Evolutionary conservation across 2,329 filamentous ascomycete species (phyloP).

Genomic region (Penicillium brasilianum): DNA sequence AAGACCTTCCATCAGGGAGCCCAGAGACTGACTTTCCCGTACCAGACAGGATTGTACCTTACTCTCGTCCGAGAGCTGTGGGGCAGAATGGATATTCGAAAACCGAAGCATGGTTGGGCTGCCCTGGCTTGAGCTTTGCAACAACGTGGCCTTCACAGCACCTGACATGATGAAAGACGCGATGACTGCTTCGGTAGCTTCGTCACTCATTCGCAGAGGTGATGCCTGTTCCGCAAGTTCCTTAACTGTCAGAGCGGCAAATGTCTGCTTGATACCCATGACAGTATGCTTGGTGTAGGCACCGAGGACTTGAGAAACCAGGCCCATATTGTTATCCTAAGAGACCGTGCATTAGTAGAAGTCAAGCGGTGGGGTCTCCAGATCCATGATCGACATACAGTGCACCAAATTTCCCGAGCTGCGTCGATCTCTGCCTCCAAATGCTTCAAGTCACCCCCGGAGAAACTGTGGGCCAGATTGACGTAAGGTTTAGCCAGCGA

Average conservation of each 20-base stretch:
- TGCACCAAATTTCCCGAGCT: slow-evolving; percentile 64
- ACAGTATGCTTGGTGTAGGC: slow-evolving; percentile 79
- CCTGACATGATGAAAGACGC: slow-evolving; percentile 55
- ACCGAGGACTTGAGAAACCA: slow-evolving; percentile 71
- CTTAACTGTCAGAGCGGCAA: slow-evolving; percentile 64
- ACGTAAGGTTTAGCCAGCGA: slow-evolving; percentile 71
- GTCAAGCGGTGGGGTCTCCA: not conserved
- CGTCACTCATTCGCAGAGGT: slow-evolving; percentile 30
- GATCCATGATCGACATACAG: slow-evolving; percentile 48
- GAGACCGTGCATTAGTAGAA: slow-evolving; percentile 18
- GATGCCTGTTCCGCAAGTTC: slow-evolving; percentile 49
- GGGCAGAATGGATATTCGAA: slow-evolving; percentile 40
- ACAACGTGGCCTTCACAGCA: slow-evolving; percentile 58
- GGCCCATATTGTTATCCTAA: slow-evolving; percentile 72
- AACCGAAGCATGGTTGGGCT: slow-evolving; percentile 60
- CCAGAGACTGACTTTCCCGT: slow-evolving; percentile 56
- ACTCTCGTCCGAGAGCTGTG: slow-evolving; percentile 44
- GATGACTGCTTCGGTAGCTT: slow-evolving; percentile 43
- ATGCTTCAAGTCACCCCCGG: slow-evolving; percentile 60
- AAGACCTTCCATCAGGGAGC: slow-evolving; percentile 57
- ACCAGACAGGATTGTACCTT: slow-evolving; percentile 50
- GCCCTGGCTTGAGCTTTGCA: slow-evolving; percentile 46
- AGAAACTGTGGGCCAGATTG: slow-evolving; percentile 71
- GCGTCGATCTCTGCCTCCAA: slow-evolving; percentile 69
- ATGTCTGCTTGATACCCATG: slow-evolving; percentile 72